Base-by-base conservation (phyloP, 2,329 filamentous ascomycete species). In the Lachnellula suecica region DNA sequence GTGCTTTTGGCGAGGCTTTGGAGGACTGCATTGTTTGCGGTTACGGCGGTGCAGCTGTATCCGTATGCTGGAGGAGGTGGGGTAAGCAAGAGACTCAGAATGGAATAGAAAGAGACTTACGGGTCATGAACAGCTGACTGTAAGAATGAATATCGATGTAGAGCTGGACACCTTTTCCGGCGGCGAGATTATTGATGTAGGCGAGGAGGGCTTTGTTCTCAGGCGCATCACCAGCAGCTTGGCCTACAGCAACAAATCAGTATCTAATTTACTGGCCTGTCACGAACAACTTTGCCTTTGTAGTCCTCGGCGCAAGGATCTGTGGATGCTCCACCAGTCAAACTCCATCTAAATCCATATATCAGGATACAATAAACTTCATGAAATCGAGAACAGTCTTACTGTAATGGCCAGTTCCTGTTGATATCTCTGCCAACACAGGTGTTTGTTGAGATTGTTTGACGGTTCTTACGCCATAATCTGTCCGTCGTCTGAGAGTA, bases 121-220 rank as follows among this genome's bases (percentile, higher is more conserved):
- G 78, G 17, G 77, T 74, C 52, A 82, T 74, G 53, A 85, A 76
- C 27, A 81, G 71, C 59, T 87, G 83, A 10, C 76, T 78, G 68
- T 85, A 88, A 0, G 81, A 76, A 69, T 88, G 84, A 64, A 79
- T 82, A 68, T 88, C 84, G 57, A 87, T 79, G 68, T 79, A 88
- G 2, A 85, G 72, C 61, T 81, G 78, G 37, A 87, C 70, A 1
- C 81, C 79, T 54, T 79, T 73, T 3, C 59, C 50, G 8, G 61
- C 51, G 3, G 72, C 69, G 22, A 83, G 62, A 35, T 67, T 62
- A 44, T 72, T 70, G 19, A 79, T 69, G 42, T 77, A 76, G 4
- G 72, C 70, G 25, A 73, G 72, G 8, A 87, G 70, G 0, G 70
- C 75, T 53, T 71, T 70, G 58, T 72, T 81, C 68, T 84, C 82